Evolutionary conservation across 176 grass and related monocot genomes (phyloP).

Genomic region (Typha latifolia): DNA sequence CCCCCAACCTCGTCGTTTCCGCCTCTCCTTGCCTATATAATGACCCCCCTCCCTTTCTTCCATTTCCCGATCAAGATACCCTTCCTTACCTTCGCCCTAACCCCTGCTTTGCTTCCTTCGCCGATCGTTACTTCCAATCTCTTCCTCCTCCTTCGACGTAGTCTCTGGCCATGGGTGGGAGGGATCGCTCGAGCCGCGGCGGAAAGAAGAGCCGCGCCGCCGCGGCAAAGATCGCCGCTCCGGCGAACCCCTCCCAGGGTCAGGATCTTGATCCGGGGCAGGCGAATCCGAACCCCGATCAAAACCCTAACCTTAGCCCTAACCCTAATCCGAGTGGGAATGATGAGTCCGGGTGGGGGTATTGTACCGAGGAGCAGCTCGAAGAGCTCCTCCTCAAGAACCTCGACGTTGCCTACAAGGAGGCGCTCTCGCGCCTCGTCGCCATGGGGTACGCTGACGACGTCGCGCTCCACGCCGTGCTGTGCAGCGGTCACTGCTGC

Average conservation of each 20-base stretch:
- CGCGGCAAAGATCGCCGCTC: not conserved
- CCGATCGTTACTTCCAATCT: not conserved
- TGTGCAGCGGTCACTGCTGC: constrained; percentile 70
- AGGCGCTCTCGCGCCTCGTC: constrained; percentile 50
- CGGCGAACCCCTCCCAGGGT: not conserved
- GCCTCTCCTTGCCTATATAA: no score
- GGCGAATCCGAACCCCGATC: constrained; percentile 5
- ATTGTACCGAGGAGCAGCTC: constrained; percentile 55
- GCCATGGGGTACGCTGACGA: constrained; percentile 54
- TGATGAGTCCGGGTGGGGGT: constrained; percentile 34
- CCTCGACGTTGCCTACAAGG: constrained; percentile 72
- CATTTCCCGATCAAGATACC: no score
- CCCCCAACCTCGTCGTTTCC: no score
- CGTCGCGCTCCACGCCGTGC: constrained; percentile 62
- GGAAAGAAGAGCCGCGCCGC: not conserved
- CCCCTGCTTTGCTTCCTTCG: not conserved
- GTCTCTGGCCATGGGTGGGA: not conserved
- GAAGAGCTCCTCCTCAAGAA: constrained; percentile 66
- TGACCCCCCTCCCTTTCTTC: no score
- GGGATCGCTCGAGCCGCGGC: not conserved
- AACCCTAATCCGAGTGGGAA: not conserved
- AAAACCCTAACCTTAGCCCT: not conserved
- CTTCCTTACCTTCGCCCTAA: no score
- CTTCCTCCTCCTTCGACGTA: not conserved
- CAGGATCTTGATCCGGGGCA: not conserved